These are phyloP conservation scores for Sarcodon aspratus DNA, from an alignment of 768 basidiomycete genomes.

Conservation along the genomic window DNA sequence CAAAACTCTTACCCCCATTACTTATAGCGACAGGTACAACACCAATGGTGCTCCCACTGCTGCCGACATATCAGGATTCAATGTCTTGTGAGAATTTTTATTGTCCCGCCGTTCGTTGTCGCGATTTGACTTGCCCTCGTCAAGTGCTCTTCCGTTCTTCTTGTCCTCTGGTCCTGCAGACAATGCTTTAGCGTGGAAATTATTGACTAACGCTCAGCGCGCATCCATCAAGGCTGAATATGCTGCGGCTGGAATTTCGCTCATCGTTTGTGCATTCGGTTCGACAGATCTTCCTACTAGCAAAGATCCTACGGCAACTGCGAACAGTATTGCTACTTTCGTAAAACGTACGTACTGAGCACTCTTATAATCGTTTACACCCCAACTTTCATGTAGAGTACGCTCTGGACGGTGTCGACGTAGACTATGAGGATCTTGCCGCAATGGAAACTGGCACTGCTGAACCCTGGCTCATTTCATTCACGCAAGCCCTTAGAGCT, in stretches of 20 bases:
- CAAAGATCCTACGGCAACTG: slow-evolving; percentile 19
- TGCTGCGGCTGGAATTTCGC: slow-evolving; percentile 10
- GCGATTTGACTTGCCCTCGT: too few relatives aligned
- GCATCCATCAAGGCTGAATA: slow-evolving; percentile 11
- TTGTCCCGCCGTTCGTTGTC: too few relatives aligned
- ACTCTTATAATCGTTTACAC: too few relatives aligned
- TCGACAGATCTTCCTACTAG: slow-evolving; percentile 18
- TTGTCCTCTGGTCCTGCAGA: slow-evolving; percentile 5
- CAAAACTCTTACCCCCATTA: too few relatives aligned
- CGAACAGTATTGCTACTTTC: slow-evolving; percentile 21
- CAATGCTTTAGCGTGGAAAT: slow-evolving; percentile 5
- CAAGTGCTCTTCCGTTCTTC: slow-evolving; percentile 6
- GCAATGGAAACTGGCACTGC: slow-evolving; percentile 11
- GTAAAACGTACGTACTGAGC: slow-evolving; percentile 11
- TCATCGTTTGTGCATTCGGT: slow-evolving; percentile 12
- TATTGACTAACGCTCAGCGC: slow-evolving; percentile 2
- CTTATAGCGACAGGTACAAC: too few relatives aligned
- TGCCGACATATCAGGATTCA: too few relatives aligned
- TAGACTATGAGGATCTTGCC: slow-evolving; percentile 13
- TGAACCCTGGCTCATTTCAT: slow-evolving; percentile 12
- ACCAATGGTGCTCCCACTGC: too few relatives aligned
- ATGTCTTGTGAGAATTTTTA: too few relatives aligned
- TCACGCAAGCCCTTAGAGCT: slow-evolving; percentile 12
- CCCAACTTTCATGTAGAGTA: slow-evolving; percentile 6
- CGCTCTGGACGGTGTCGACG: slow-evolving; percentile 13